These are phyloP conservation scores for Glonium stellatum DNA, from an alignment of 495 filamentous ascomycete genomes.

Conservation along the genomic window DNA sequence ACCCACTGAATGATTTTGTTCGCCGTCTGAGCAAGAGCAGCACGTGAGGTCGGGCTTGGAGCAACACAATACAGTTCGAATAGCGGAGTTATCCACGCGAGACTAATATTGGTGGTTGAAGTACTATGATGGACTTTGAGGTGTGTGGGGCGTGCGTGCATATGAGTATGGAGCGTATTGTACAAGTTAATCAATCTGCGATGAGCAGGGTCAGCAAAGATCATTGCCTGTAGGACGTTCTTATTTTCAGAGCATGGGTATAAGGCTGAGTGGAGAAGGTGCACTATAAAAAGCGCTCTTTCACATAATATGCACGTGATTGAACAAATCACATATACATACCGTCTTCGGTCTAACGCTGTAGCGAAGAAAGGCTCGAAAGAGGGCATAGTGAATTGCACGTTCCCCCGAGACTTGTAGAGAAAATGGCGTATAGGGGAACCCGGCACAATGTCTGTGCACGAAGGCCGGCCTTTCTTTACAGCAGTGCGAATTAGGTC, in stretches of 20 bases:
- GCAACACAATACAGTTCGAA: conserved; percentile 95
- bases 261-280: no score
- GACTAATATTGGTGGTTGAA: conserved; percentile 61
- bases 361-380: conserved; percentile 65
- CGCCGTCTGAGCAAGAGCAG: conserved; percentile 73
- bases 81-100: conserved; percentile 82
- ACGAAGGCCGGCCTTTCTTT: conserved; percentile 58
- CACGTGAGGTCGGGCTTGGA: conserved; percentile 67
- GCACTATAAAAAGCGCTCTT: neutral
- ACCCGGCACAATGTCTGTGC: conserved; percentile 69
- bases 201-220: neutral
- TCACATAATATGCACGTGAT: neutral
- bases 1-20: conserved; percentile 86
- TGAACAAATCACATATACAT: conserved; percentile 13
- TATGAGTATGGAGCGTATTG: conserved; percentile 69
- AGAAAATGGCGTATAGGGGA: conserved; percentile 82
- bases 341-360: conserved; percentile 59
- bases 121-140: conserved; percentile 80
- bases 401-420: conserved; percentile 87
- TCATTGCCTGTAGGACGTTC: neutral
- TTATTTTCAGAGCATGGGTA: no score
- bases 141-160: conserved; percentile 75
- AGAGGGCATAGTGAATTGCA: conserved; percentile 89
- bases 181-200: conserved; percentile 73
- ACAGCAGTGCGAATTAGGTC: conserved; percentile 67